Evolutionary conservation across 2,329 filamentous ascomycete genomes (phyloP).

Genomic region (Pyrenochaeta sp.): DNA sequence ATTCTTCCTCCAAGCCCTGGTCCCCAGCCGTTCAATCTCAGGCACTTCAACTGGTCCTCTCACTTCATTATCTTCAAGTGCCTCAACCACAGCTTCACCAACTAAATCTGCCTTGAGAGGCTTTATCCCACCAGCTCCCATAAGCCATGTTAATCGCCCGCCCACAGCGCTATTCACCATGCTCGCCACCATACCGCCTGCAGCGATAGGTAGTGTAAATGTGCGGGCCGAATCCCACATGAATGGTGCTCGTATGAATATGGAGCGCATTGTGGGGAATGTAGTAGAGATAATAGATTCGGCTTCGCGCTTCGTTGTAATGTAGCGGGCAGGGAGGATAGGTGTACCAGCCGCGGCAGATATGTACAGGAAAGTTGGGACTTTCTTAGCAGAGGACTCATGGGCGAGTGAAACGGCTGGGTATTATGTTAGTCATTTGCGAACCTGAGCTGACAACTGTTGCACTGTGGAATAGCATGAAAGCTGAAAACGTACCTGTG

Average conservation of each 20-base stretch:
- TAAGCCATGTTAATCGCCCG: slow-evolving; percentile 75
- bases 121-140: slow-evolving; percentile 85
- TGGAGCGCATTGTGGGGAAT: slow-evolving; percentile 77
- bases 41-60: slow-evolving; percentile 80
- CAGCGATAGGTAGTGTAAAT: slow-evolving; percentile 86
- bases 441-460: too few relatives aligned
- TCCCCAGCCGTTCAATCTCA: slow-evolving; percentile 82
- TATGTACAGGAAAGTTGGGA: slow-evolving; percentile 81
- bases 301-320: slow-evolving; percentile 90
- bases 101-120: slow-evolving; percentile 88
- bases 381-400: slow-evolving; percentile 72
- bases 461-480: too few relatives aligned
- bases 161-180: slow-evolving; percentile 81
- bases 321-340: slow-evolving; percentile 83
- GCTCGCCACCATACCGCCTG: slow-evolving; percentile 75
- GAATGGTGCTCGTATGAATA: slow-evolving; percentile 88
- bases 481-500: slow-evolving; percentile 55
- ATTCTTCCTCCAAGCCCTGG: slow-evolving; percentile 83
- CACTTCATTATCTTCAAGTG: slow-evolving; percentile 75
- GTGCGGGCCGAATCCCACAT: slow-evolving; percentile 85
- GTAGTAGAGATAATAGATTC: slow-evolving; percentile 76
- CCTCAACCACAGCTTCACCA: slow-evolving; percentile 89
- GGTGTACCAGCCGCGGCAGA: slow-evolving; percentile 88
- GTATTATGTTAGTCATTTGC: background rate
- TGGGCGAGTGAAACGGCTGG: slow-evolving; percentile 80